Conservation (phyloP, 176 grass and related monocot species). For the Avena atlantica region DNA sequence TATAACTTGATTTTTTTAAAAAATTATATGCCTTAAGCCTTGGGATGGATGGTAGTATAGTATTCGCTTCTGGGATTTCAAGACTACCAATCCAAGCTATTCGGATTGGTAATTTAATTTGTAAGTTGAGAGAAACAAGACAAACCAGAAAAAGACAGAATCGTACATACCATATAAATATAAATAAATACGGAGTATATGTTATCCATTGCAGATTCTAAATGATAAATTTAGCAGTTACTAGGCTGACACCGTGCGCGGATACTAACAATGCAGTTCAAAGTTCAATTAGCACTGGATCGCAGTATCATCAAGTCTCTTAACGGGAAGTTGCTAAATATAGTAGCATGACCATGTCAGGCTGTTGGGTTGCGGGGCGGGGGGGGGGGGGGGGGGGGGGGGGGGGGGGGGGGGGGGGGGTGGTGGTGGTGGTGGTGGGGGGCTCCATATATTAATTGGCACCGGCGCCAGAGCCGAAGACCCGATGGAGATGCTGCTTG, state of each 20-base stretch:
- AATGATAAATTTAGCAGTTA: not conserved
- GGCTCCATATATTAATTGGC: not conserved
- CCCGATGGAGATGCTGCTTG: slow-evolving; percentile 37
- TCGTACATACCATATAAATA: too few species aligned
- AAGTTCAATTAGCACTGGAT: not conserved
- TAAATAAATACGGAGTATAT: not conserved
- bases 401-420: too few species aligned
- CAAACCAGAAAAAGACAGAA: too few species aligned
- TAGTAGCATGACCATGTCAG: slow-evolving; percentile 16
- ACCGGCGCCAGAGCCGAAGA: not conserved
- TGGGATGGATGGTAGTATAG: too few species aligned
- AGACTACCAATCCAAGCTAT: not conserved
- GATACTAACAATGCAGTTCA: not conserved
- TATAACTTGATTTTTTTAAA: too few species aligned
- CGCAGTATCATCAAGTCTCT: not conserved
- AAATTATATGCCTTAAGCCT: too few species aligned
- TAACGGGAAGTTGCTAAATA: not conserved
- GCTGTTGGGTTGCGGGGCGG: slow-evolving; percentile 3
- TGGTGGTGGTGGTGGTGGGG: too few species aligned
- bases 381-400: too few species aligned
- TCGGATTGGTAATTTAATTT: not conserved
- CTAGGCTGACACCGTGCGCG: not conserved
- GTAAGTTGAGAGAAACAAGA: too few species aligned
- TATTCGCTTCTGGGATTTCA: too few species aligned
- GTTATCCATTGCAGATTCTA: not conserved